These are phyloP conservation scores for Powellomyces hirtus DNA, from an alignment of 192 early-diverging fungal species.

Conservation along the genomic window DNA sequence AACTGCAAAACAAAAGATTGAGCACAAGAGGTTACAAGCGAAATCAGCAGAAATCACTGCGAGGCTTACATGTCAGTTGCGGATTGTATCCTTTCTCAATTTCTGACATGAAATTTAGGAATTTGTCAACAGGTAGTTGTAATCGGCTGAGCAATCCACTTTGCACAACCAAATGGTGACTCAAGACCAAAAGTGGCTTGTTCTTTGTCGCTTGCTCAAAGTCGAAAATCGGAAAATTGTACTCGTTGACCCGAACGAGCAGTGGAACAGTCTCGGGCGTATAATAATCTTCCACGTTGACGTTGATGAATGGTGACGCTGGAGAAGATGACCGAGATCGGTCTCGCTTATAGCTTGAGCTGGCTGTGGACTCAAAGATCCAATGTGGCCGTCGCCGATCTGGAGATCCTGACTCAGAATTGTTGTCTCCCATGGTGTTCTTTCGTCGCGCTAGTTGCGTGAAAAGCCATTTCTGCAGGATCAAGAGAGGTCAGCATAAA, in stretches of 20 bases:
- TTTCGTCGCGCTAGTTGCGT: slow-evolving; percentile 41
- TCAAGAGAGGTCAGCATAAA: background rate
- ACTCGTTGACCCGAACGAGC: slow-evolving; percentile 38
- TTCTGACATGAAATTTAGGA: slow-evolving; percentile 43
- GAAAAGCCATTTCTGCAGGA: slow-evolving; percentile 50
- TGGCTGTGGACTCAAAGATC: slow-evolving; percentile 5
- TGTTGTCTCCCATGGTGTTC: slow-evolving; percentile 6
- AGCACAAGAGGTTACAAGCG: background rate
- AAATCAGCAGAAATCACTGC: background rate
- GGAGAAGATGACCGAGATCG: slow-evolving; percentile 8
- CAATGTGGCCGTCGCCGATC: slow-evolving; percentile 6
- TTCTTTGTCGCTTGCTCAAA: slow-evolving; percentile 33
- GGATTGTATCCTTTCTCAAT: slow-evolving; percentile 50
- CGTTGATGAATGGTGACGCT: background rate
- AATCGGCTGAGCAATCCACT: slow-evolving; percentile 43
- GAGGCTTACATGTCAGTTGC: slow-evolving; percentile 41
- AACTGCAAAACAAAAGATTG: slow-evolving; percentile 27
- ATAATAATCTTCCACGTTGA: slow-evolving; percentile 18
- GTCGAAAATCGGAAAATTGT: slow-evolving; percentile 57
- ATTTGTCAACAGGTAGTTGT: slow-evolving; percentile 38
- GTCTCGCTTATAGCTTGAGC: background rate
- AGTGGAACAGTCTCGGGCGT: slow-evolving; percentile 20
- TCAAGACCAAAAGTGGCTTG: slow-evolving; percentile 40
- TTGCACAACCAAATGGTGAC: slow-evolving; percentile 42
- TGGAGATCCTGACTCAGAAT: slow-evolving; percentile 8